Percentiles rank a stretch among this genome's conserved stretches.
phyloP scores from a whole-genome alignment of 1,139 yeast genomes.

The Protomyces macrosporus region DNA sequence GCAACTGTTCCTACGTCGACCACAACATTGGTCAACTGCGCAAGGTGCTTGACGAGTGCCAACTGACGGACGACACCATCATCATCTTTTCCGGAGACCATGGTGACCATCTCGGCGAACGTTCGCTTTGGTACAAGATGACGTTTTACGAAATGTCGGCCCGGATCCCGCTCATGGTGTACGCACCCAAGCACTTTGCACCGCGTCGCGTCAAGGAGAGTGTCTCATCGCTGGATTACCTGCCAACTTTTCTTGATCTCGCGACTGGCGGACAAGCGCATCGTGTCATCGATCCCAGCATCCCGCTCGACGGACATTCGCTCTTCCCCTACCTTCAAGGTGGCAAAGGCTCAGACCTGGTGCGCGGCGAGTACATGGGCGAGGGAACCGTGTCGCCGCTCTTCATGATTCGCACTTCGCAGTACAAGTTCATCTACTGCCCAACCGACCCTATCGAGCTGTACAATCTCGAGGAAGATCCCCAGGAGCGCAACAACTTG shows the following conservation, averaged over 20 bases:
- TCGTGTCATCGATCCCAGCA: not conserved
- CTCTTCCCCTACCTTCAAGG: conserved; percentile 21
- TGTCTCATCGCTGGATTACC: conserved; percentile 21
- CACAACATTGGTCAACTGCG: conserved; percentile 19
- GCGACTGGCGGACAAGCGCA: conserved; percentile 22
- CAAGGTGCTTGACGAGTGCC: conserved; percentile 21
- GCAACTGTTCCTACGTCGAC: conserved; percentile 25
- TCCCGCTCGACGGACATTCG: conserved; percentile 16
- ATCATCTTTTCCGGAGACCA: conserved; percentile 26
- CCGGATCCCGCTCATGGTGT: conserved; percentile 24
- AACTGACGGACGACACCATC: conserved; percentile 24
- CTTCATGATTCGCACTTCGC: conserved; percentile 19
- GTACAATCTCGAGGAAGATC: conserved; percentile 14
- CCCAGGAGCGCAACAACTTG: conserved; percentile 8
- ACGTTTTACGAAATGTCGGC: conserved; percentile 25
- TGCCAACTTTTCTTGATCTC: conserved; percentile 22
- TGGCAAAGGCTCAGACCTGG: conserved; percentile 14
- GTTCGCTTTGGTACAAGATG: conserved; percentile 26
- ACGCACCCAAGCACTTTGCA: conserved; percentile 22
- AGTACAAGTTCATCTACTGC: conserved; percentile 24
- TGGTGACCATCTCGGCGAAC: conserved; percentile 23
- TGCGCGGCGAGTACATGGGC: conserved; percentile 24
- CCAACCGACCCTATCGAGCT: conserved; percentile 23
- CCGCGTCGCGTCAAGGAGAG: conserved; percentile 19
- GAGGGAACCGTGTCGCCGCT: conserved; percentile 23